Percentiles rank a stretch among this genome's conserved stretches.
Evolutionary conservation across 306 rosid genomes (phyloP).

Genomic region (Carpinus fangiana): DNA sequence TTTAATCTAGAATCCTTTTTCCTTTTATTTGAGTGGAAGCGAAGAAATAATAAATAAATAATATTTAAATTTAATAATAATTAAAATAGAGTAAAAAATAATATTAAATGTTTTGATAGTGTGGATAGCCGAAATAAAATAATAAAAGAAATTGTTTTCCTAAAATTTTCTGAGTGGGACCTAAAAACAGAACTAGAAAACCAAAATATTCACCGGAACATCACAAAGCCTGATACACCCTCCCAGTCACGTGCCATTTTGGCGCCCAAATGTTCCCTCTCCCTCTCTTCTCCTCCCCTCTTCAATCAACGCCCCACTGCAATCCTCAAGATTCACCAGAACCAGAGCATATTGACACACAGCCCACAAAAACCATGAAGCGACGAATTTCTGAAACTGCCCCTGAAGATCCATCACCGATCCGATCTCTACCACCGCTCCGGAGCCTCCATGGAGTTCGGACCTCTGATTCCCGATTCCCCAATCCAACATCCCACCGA

Average conservation of each 20-base stretch:
- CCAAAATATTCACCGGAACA: too few species aligned
- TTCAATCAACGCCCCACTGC: neutral
- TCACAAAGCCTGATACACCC: neutral
- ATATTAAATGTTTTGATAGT: too few species aligned
- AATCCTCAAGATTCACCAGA: neutral
- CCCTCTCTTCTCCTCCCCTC: neutral
- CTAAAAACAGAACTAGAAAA: too few species aligned
- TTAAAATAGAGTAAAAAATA: too few species aligned
- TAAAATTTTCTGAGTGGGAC: too few species aligned
- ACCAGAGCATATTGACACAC: neutral
- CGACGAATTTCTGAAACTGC: constrained; percentile 27
- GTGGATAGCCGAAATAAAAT: too few species aligned
- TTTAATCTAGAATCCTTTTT: too few species aligned
- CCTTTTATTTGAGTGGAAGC: too few species aligned
- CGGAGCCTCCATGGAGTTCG: constrained; percentile 19
- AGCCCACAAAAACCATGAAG: constrained; percentile 32
- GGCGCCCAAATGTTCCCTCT: constrained; percentile 37
- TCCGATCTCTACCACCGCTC: constrained; percentile 1
- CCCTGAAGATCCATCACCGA: constrained; percentile 21
- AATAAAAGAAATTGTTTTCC: too few species aligned
- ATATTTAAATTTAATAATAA: too few species aligned
- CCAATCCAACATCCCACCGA: constrained; percentile 14
- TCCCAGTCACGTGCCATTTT: constrained; percentile 22
- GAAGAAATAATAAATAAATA: too few species aligned
- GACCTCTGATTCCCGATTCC: constrained; percentile 18